Base-by-base conservation (phyloP, 2,329 filamentous ascomycete species). In the Verticillium klebahnii region DNA sequence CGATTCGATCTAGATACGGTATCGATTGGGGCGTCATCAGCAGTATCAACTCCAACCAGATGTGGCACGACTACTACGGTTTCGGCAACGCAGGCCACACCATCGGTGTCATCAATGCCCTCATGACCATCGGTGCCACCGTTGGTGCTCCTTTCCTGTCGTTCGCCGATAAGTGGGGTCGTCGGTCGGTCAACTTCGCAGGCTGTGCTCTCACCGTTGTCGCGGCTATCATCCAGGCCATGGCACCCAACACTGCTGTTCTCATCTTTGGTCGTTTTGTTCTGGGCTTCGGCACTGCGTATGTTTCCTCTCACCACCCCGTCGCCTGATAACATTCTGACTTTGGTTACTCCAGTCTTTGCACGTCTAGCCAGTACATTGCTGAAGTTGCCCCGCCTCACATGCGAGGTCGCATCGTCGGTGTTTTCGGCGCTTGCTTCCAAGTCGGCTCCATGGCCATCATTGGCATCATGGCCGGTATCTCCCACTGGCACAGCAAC, bases 221-320 rank as follows among this genome's bases (percentile, higher is more conserved):
- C n/a, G 76, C 78, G 5, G 75, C 77, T 3, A 67, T 79, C 14
- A 65, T 80, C 62, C 77, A 80, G 62, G 77, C 71, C 5, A 69
- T 71, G 15, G 73, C 78, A 2, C 71, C 70, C 5, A 71, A 67
- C 36, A 72, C 76, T 52, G 69, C 69, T 15, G 76, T 77, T 56
- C 77, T 80, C n/a, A 73, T 80, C 45, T 76, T 77, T 7, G 83
- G 82, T 2, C 79, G 83, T 29, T 85, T 86, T 65, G 70, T 86
- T 4, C 79, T 86, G 0, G 84, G 84, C 19, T 85, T 86, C 60
- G 78, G 78, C 67, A 75, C 67, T 56, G 68, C 70, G 45, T 52
- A 14, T 23, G 45, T 52, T 5, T 23, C 19, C 19, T 5, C 23
- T 52, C 25, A 2, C 14, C 45, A 14, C 5, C 29, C 29, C 4